Percentiles rank a stretch among this genome's conserved stretches.
Evolutionary conservation across 148 eudicot species (phyloP).

Genomic region (Chenopodium suecicum): DNA sequence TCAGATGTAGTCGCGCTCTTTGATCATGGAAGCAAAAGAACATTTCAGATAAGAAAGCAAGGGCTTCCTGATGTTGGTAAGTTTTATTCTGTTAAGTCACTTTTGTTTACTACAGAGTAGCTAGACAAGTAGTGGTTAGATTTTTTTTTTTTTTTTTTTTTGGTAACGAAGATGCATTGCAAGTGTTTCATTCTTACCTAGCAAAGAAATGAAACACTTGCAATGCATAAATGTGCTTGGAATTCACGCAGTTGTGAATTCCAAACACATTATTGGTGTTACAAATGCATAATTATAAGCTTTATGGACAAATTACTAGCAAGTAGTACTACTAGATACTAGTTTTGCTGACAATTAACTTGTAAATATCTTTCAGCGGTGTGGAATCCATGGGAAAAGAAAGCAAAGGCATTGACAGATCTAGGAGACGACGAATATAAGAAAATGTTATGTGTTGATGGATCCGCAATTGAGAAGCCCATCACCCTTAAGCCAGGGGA

Average conservation of each 20-base stretch:
- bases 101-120: no score
- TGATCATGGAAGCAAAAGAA: constrained; percentile 77
- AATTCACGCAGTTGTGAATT: not conserved
- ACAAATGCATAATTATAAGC: not conserved
- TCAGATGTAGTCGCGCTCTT: constrained; percentile 57
- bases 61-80: constrained; percentile 92
- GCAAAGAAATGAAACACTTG: not conserved
- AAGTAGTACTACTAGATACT: no score
- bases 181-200: not conserved
- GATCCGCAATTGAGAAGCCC: constrained; percentile 75
- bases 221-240: not conserved
- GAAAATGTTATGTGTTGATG: constrained; percentile 76
- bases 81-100: not conserved
- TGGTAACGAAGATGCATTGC: not conserved
- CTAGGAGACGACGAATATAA: constrained; percentile 82
- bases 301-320: no score
- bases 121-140: no score
- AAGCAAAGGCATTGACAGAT: constrained; percentile 55
- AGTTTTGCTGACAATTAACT: not conserved
- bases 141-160: no score
- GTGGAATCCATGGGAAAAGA: constrained; percentile 97
- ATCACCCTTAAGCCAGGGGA: constrained; percentile 65
- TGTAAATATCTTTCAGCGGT: constrained; percentile 45
- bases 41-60: constrained; percentile 65
- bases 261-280: not conserved